Percentiles rank a stretch among this genome's conserved stretches.
These are phyloP conservation scores for Nymphaea thermarum DNA, from an alignment of 164 flowering plant genomes.

Conservation along the genomic window DNA sequence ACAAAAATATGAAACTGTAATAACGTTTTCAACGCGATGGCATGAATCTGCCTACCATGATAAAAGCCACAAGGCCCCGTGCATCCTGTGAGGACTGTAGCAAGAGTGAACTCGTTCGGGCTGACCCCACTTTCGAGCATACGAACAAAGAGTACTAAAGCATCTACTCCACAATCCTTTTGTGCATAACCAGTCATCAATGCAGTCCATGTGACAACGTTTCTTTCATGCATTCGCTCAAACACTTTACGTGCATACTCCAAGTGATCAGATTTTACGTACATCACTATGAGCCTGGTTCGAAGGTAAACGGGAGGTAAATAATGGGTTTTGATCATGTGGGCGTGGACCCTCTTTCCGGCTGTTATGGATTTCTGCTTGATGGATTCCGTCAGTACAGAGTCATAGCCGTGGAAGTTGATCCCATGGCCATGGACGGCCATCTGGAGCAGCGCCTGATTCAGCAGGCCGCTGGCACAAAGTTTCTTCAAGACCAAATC, in stretches of 20 bases:
- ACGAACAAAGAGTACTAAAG: constrained; percentile 11
- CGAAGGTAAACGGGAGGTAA: constrained; percentile 12
- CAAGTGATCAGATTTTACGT: constrained; percentile 12
- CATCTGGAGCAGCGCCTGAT: constrained; percentile 13
- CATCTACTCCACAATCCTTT: constrained; percentile 5
- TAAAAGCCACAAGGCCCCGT: constrained; percentile 9
- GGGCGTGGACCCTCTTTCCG: constrained; percentile 22
- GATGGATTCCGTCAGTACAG: constrained; percentile 15
- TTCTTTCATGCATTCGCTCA: constrained; percentile 20
- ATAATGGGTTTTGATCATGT: constrained; percentile 20
- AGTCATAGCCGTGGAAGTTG: constrained; percentile 17
- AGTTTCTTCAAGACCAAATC: not conserved
- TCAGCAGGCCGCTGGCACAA: constrained; percentile 8
- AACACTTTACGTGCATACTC: constrained; percentile 16
- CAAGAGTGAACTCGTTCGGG: constrained; percentile 23
- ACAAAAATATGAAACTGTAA: constrained; percentile 16
- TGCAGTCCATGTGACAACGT: constrained; percentile 21
- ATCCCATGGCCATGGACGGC: constrained; percentile 7
- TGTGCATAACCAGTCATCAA: constrained; percentile 18
- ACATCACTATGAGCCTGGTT: constrained; percentile 19
- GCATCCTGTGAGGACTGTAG: constrained; percentile 20
- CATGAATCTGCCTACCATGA: constrained; percentile 19
- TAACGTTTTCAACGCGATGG: constrained; percentile 13
- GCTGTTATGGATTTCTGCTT: constrained; percentile 11
- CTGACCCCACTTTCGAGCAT: constrained; percentile 18